phyloP scores from a whole-genome alignment of 2,329 filamentous ascomycete species.

The Trichoderma simmonsii region DNA sequence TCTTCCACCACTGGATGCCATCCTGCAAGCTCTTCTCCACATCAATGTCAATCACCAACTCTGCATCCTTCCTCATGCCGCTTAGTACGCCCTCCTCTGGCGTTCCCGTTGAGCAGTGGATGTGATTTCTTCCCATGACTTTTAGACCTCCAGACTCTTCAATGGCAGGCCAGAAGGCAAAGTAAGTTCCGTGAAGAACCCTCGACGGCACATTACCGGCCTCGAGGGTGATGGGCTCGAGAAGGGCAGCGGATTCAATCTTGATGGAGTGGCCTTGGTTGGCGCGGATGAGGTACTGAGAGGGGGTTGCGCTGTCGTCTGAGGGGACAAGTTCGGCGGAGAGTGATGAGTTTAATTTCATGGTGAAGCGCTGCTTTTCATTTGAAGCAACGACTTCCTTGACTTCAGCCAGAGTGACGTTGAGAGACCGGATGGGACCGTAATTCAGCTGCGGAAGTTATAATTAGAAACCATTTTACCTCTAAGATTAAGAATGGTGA shows the following conservation, averaged over 20 bases:
- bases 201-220: slow-evolving; percentile 57
- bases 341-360: slow-evolving; percentile 66
- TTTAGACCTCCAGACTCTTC: slow-evolving; percentile 72
- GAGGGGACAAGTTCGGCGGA: slow-evolving; percentile 26
- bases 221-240: slow-evolving; percentile 59
- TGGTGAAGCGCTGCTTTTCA: slow-evolving; percentile 86
- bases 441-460: slow-evolving; percentile 46
- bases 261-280: slow-evolving; percentile 92
- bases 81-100: slow-evolving; percentile 63
- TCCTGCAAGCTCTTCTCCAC: slow-evolving; percentile 62
- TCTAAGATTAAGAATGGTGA: not conserved
- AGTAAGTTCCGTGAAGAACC: slow-evolving; percentile 87
- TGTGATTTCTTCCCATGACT: slow-evolving; percentile 79
- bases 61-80: slow-evolving; percentile 75
- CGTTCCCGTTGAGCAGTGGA: slow-evolving; percentile 81
- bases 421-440: slow-evolving; percentile 61
- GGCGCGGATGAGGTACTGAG: slow-evolving; percentile 82
- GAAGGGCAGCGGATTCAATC: slow-evolving; percentile 65
- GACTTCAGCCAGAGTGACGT: slow-evolving; percentile 74
- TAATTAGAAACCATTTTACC: not conserved
- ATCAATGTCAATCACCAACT: slow-evolving; percentile 76
- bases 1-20: slow-evolving; percentile 70
- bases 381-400: slow-evolving; percentile 66
- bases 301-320: slow-evolving; percentile 44
- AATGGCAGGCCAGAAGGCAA: slow-evolving; percentile 74